Percentiles rank a stretch among this genome's conserved stretches.
Evolutionary conservation across 768 basidiomycete species (phyloP).

Genomic region (Phaeolepiota aurea): DNA sequence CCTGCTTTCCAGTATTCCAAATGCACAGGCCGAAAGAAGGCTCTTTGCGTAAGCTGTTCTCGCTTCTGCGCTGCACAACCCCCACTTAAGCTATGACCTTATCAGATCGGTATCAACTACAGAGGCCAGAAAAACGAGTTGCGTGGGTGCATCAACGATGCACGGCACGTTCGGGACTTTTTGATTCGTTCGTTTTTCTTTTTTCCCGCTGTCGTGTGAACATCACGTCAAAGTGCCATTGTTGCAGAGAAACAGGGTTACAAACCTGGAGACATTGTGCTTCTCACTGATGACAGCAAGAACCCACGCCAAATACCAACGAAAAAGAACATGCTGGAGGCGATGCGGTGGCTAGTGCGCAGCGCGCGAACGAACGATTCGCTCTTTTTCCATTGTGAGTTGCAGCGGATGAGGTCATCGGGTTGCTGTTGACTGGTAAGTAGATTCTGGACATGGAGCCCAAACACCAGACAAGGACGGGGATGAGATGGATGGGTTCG

Average conservation of each 20-base stretch:
- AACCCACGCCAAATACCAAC: constrained; percentile 37
- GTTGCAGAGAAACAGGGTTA: constrained; percentile 35
- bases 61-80: constrained; percentile 1
- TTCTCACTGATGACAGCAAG: constrained; percentile 56
- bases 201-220: not conserved
- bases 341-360: constrained; percentile 55
- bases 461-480: constrained; percentile 73
- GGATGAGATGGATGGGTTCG: constrained; percentile 72
- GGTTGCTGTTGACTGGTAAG: not conserved
- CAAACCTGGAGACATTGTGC: constrained; percentile 51
- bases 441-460: constrained; percentile 95
- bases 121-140: constrained; percentile 53
- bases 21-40: constrained; percentile 73
- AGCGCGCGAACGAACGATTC: constrained; percentile 65
- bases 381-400: constrained; percentile 68
- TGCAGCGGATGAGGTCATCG: not conserved
- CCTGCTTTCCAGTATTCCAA: constrained; percentile 61
- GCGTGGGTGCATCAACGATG: constrained; percentile 78
- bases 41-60: constrained; percentile 56
- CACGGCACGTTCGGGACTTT: constrained; percentile 60
- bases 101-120: constrained; percentile 77
- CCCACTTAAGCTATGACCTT: constrained; percentile 2
- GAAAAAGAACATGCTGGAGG: constrained; percentile 35
- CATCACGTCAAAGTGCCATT: not conserved
- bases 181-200: constrained; percentile 38